Percentiles rank a stretch among this genome's conserved stretches.
These are phyloP conservation scores for Epichloe bromicola DNA, from an alignment of 2,329 filamentous ascomycete genomes.

Conservation along the genomic window DNA sequence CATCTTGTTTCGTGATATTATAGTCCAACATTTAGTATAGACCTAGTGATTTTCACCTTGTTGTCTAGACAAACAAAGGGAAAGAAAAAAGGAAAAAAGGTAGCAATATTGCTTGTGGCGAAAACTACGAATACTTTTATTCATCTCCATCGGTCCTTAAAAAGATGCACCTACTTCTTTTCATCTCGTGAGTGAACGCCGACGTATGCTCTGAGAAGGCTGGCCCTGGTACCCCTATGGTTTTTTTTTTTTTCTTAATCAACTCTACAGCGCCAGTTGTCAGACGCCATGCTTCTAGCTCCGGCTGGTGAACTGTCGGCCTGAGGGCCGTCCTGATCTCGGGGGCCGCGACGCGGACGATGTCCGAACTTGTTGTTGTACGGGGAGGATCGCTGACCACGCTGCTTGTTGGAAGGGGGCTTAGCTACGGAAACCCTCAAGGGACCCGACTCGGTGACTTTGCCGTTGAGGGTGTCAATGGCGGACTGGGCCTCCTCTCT, in stretches of 20 bases:
- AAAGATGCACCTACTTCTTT: too few relatives aligned
- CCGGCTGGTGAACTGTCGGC: not conserved
- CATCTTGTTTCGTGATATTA: too few relatives aligned
- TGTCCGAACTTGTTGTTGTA: not conserved
- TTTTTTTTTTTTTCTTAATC: not conserved
- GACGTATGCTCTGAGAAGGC: not conserved
- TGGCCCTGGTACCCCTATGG: not conserved
- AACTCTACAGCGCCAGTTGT: conserved; percentile 3
- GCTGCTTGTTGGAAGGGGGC: conserved; percentile 1
- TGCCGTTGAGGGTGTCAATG: conserved; percentile 19
- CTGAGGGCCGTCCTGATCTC: conserved; percentile 1
- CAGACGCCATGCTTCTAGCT: conserved; percentile 4
- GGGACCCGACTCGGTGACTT: conserved; percentile 11
- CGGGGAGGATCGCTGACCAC: not conserved
- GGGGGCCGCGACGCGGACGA: not conserved
- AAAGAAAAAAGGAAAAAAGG: too few relatives aligned
- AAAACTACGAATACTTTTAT: too few relatives aligned
- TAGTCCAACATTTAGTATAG: too few relatives aligned
- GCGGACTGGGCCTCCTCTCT: conserved; percentile 40
- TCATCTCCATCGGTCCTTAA: too few relatives aligned
- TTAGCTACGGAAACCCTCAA: conserved; percentile 9
- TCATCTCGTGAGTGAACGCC: not conserved
- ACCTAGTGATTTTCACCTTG: too few relatives aligned
- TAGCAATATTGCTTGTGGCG: too few relatives aligned
- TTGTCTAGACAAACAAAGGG: too few relatives aligned